Evolutionary conservation across 108 stramenopile species (phyloP).

Genomic region (Mediolabrus comicus): DNA sequence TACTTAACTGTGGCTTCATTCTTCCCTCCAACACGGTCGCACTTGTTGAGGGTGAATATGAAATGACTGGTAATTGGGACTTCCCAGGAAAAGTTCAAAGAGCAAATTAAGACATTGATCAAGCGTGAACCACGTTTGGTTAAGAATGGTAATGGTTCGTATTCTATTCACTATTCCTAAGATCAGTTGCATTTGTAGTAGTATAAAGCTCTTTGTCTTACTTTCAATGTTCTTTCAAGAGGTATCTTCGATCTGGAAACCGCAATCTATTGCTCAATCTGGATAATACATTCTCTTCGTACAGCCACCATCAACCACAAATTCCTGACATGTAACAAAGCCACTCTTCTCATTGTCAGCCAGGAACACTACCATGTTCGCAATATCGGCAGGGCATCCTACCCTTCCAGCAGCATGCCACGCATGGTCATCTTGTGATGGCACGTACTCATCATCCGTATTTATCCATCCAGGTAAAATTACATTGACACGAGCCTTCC

Average conservation of each 20-base stretch:
- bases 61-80: no score
- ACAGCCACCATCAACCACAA: constrained; percentile 18
- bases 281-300: constrained; percentile 22
- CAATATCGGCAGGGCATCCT: constrained; percentile 12
- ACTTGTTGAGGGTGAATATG: no score
- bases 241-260: no score
- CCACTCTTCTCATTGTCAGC: constrained; percentile 24
- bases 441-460: constrained; percentile 16
- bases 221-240: no score
- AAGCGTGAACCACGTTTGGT: constrained; percentile 9
- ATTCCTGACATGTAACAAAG: constrained; percentile 25
- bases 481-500: constrained; percentile 17
- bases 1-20: not conserved
- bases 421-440: constrained; percentile 6
- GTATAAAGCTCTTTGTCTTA: no score
- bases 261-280: no score
- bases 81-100: constrained; percentile 2
- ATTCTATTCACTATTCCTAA: not conserved
- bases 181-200: no score
- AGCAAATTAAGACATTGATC: constrained; percentile 1
- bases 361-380: constrained; percentile 18
- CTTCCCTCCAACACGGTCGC: no score
- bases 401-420: constrained; percentile 23
- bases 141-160: not conserved
- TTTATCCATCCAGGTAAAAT: constrained; percentile 26